Evolutionary conservation across 1,139 yeast genomes (phyloP), one percentile per base, ranked within the genome.

Genomic region (Kazachstania sp.): DNA sequence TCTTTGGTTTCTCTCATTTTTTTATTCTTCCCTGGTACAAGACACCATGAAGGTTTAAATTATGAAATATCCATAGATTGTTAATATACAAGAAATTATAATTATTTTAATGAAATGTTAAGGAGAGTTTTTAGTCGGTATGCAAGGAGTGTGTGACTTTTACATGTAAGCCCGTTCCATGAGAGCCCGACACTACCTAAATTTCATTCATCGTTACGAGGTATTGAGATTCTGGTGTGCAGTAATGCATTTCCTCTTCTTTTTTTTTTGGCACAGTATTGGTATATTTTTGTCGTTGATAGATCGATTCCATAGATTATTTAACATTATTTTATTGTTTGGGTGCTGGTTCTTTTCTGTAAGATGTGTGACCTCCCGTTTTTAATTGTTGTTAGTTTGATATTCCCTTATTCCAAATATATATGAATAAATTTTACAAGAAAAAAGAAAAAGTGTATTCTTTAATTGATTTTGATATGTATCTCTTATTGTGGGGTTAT

Each of bases 81-180:
- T 23, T 23, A 23, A 7, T 23, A 23, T 38, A 29, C 41, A 16
- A 13, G 26, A 30, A 26, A 29, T 16, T 39, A 39, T 12, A 39
- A 29, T 30, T 23, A 23, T 23, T 23, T 39, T 39, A 39, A 39
- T 39, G 26, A 13, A 19, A 29, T 39, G 29, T 39, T 39, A 38
- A 46, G 53, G 53, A 51, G 53, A 51, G 53, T 44, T 51, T 51
- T 51, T 51, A 51, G 53, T 51, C 51, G 53, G 53, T 51, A 51
- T 45, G 39, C 41, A 28, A 26, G 19, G 16, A 16, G 20, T 36
- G 16, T 39, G 29, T 23, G 35, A 13, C 29, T 36, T 19, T 23
- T 23, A 23, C 8, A 23, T 23, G 28, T 23, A 23, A 9, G 28
- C 28, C 28, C 9, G 8, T 7, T 23, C 28, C 28, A 7, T 23